Evolutionary conservation across 139 green algal species (phyloP).

Genomic region (Protoeuglena noctilucae): DNA sequence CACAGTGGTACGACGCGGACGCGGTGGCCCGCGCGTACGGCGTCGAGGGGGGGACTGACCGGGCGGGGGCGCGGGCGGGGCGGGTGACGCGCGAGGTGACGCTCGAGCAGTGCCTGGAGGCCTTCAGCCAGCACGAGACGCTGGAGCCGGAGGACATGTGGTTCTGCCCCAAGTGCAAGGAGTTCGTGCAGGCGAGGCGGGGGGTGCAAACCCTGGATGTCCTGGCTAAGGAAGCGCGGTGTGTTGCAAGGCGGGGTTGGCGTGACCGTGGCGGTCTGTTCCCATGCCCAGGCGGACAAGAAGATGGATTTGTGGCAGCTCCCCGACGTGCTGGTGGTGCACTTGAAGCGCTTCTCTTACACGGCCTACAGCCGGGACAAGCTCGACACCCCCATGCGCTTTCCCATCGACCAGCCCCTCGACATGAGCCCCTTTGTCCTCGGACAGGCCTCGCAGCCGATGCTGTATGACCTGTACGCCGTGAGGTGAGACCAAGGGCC

Average conservation of each 20-base stretch:
- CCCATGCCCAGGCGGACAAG: conserved; percentile 49
- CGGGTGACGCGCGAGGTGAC: conserved; percentile 11
- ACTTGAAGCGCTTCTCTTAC: conserved; percentile 91
- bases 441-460: neutral
- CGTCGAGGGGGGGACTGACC: neutral
- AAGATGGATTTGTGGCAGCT: conserved; percentile 82
- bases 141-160: conserved; percentile 52
- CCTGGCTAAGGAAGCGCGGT: neutral
- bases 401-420: conserved; percentile 52
- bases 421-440: conserved; percentile 48
- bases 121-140: conserved; percentile 44
- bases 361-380: conserved; percentile 50
- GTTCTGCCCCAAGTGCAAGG: conserved; percentile 80
- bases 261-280: neutral
- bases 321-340: conserved; percentile 82
- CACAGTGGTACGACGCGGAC: conserved; percentile 6
- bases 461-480: conserved; percentile 75
- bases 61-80: neutral
- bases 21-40: neutral
- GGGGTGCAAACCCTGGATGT: conserved; percentile 3
- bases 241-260: neutral
- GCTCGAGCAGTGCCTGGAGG: conserved; percentile 34
- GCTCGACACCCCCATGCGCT: conserved; percentile 60
- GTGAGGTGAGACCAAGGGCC: too few relatives aligned
- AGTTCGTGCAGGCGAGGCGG: conserved; percentile 30